A percentile compares a stretch with the other conserved stretches of the same genome.
These are phyloP conservation scores for Fusarium hostae DNA, from an alignment of 2,329 filamentous ascomycete genomes.

Conservation along the genomic window DNA sequence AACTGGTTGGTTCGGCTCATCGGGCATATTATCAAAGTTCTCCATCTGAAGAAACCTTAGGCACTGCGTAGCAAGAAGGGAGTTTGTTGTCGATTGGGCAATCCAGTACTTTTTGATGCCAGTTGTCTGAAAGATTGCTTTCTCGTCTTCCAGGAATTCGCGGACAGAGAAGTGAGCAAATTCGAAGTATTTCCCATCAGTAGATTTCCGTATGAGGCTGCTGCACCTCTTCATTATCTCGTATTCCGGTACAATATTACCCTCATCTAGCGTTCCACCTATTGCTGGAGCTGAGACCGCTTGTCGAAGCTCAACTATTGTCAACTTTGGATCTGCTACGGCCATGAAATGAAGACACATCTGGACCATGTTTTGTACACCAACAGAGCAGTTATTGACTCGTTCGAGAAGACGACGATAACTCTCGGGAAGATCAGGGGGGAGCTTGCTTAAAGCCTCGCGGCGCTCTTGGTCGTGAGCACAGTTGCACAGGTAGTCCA, in stretches of 20 bases:
- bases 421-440: neutral
- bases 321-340: rapidly evolving
- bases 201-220: constrained; percentile 12
- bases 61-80: neutral
- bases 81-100: rapidly evolving
- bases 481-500: constrained; percentile 31
- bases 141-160: constrained; percentile 17
- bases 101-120: neutral
- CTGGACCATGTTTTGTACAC: neutral
- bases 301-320: neutral
- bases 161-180: constrained; percentile 31
- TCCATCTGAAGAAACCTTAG: constrained; percentile 11
- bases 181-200: neutral
- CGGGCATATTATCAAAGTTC: neutral
- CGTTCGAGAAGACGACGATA: constrained; percentile 22
- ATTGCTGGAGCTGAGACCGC: neutral
- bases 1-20: neutral
- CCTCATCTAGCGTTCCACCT: neutral
- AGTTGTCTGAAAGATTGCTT: rapidly evolving
- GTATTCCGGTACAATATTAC: neutral
- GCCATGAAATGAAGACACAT: constrained; percentile 20
- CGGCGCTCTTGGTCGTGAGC: constrained; percentile 8
- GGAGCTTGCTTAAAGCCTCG: constrained; percentile 15
- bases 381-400: neutral
- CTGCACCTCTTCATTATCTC: constrained; percentile 15